Evolutionary conservation across 768 basidiomycete genomes (phyloP).

Genomic region (Rhodosporidiobolus odoratus): DNA sequence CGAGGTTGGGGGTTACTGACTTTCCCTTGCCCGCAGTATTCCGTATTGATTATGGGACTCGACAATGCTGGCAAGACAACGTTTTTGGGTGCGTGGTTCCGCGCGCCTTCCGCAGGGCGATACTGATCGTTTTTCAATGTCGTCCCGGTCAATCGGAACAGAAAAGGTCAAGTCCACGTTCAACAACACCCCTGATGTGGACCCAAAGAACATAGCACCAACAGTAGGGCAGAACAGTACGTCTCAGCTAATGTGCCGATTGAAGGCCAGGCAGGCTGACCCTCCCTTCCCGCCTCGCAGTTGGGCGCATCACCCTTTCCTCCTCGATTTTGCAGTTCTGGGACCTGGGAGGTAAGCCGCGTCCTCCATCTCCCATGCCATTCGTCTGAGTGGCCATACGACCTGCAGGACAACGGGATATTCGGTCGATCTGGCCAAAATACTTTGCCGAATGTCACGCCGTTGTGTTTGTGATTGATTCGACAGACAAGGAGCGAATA

Average conservation of each 20-base stretch:
- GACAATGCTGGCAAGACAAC: constrained; percentile 84
- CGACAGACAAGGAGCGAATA: constrained; percentile 75
- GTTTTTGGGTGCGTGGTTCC: constrained; percentile 8
- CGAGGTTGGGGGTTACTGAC: neutral
- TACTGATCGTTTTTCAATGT: neutral
- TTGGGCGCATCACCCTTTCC: constrained; percentile 85
- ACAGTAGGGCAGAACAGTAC: constrained; percentile 96
- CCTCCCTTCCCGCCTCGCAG: constrained; percentile 49
- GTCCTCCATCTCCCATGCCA: neutral
- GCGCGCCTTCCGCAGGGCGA: rapidly evolving
- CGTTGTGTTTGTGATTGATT: constrained; percentile 91
- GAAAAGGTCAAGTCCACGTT: constrained; percentile 93
- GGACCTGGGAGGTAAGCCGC: constrained; percentile 63
- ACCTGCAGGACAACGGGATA: constrained; percentile 74
- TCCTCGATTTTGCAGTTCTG: constrained; percentile 94
- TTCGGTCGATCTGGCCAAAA: constrained; percentile 84
- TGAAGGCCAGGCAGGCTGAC: neutral
- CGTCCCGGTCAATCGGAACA: constrained; percentile 69
- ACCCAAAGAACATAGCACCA: constrained; percentile 87
- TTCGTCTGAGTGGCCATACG: too few relatives aligned
- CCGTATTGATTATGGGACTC: constrained; percentile 87
- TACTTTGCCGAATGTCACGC: constrained; percentile 98
- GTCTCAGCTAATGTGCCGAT: constrained; percentile 44
- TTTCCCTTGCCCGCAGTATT: constrained; percentile 66
- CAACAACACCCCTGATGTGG: constrained; percentile 76